Evolutionary conservation across 2,329 filamentous ascomycete genomes (phyloP), one percentile per base, ranked within the genome.

Genomic region (Exophiala oligosperma): DNA sequence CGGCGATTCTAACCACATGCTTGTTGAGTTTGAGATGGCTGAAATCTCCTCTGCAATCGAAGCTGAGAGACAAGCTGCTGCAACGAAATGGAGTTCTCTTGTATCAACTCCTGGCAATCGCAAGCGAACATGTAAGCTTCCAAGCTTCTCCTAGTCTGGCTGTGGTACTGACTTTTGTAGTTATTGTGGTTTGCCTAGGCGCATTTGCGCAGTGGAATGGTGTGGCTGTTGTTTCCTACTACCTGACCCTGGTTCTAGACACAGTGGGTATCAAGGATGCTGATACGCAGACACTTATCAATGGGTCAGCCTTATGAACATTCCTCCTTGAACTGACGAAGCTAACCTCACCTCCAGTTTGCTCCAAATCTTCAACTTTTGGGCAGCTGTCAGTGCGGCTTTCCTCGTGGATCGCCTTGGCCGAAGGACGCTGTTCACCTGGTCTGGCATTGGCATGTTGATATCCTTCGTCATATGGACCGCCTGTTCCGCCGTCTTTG

Each of bases 141-240:
- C 7, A 28, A 28, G 7, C 7, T 28, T 28, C 26, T 28, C 7
- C 4, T 2, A 4, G 26, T 28, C 7, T 28, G 26, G 7, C 26
- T 28, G 26, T 4, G 26, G 26, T 28, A 7, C 26, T 28, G 26
- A 28, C 7, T 28, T 4, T 28, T 28, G 71, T 83, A 21, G 67
- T 82, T 49, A 83, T 86, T 56, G 72, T 79, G 17, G 68, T 83
- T 41, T 74, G 76, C 23, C 73, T 81, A 2, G 82, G 81, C 53
- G 71, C 81, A 57, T 84, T 84, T 71, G 79, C 78, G 3, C 82
- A 85, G 60, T 84, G 80, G 79, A 79, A 75, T 52, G 82, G 82
- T 37, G 83, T 82, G 55, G 71, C 67, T 0, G 57, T 77, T 0
- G 67, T 77, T 12, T 70, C 67, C 0, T 77, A 77, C 63, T 77